Conservation (phyloP, 768 basidiomycete species). For the Lentinula sp. region DNA sequence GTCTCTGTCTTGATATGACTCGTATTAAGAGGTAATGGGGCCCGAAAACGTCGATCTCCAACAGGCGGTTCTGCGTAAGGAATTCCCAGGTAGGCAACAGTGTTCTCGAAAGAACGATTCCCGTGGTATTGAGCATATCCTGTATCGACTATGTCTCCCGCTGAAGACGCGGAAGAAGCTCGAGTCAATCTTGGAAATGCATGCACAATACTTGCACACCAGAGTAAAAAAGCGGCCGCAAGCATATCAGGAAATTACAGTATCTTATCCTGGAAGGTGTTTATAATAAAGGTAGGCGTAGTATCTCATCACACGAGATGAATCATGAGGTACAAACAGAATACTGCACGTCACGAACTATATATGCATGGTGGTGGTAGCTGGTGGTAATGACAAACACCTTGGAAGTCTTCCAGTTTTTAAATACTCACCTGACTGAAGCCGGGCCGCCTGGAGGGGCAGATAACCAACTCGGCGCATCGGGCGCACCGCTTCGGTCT, state of each 20-base stretch:
- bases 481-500: too few relatives aligned
- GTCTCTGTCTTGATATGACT: constrained; percentile 29
- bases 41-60: constrained; percentile 44
- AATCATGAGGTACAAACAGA: neutral
- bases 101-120: constrained; percentile 43
- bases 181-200: neutral
- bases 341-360: neutral
- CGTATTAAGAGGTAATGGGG: constrained; percentile 46
- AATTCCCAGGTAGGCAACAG: constrained; percentile 52
- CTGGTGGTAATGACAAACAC: neutral
- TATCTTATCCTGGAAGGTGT: neutral
- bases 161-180: neutral
- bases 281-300: neutral
- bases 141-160: constrained; percentile 36
- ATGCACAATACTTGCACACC: neutral
- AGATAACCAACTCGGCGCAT: too few relatives aligned
- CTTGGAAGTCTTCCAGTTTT: too few relatives aligned
- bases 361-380: neutral
- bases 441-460: too few relatives aligned
- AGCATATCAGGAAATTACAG: neutral
- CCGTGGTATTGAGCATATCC: constrained; percentile 57
- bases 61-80: constrained; percentile 57
- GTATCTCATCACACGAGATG: neutral
- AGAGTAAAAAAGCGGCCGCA: neutral
- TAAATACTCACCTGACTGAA: too few relatives aligned